Evolutionary conservation across 164 flowering plant genomes (phyloP), one percentile per base, ranked within the genome.

Genomic region (Euptelea pleiosperma): DNA sequence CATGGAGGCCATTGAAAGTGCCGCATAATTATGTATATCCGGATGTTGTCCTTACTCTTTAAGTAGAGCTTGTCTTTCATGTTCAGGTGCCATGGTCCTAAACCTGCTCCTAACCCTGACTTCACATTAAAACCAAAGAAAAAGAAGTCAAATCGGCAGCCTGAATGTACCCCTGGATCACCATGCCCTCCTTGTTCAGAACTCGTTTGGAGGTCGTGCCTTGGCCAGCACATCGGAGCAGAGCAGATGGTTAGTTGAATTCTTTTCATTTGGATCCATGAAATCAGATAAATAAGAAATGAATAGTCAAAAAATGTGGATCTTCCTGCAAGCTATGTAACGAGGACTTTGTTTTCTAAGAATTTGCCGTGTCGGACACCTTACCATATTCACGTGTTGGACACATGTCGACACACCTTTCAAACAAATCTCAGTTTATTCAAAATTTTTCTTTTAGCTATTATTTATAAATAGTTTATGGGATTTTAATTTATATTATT

Each of bases 171-270:
- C 35, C 83, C 96, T 56, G 98, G 98, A 42, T 64, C 82, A 43
- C 77, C 79, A 50, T 92, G 98, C 60, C 85, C 93, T 52, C 87
- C 95, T 62, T 92, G 98, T 66, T 84, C 90, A 43, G 96, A 92
- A 73, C 80, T 84, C 61, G 82, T 87, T 50, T 80, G 82, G 91
- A 79, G 89, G 65, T 54, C 89, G 34, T 92, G 96, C 68, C 67
- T 85, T 57, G 98, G 96, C 28, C 77, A 80, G 33, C 98, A 92
- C 69, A 41, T 82, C 56, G 96, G 88, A 52, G 85, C 81, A 35
- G 96, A 89, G 54, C 78, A 72, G 55, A 79, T 84, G 96, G 98
- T 92, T 55, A 16, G 87, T 80, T 73, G n/a, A n/a, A n/a, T n/a
- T n/a, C n/a, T n/a, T n/a, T n/a, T n/a, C n/a, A n/a, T n/a, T n/a